Base-by-base conservation (phyloP, 208 protist species). In the Leishmania gerbilli region DNA sequence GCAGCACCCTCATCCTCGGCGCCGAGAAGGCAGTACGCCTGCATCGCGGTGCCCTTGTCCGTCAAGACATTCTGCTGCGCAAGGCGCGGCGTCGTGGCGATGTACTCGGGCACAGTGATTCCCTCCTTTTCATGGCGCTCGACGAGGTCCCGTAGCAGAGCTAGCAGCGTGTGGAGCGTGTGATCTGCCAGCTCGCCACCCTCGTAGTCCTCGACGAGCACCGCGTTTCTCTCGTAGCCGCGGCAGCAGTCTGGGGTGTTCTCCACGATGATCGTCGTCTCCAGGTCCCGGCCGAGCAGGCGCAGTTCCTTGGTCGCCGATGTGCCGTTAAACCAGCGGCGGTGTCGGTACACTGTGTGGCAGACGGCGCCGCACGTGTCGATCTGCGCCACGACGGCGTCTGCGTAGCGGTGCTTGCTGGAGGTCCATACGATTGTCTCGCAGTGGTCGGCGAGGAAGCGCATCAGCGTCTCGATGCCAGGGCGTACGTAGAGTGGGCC, bases 181-280 rank as follows among this genome's bases (percentile, higher is more conserved):
- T 87, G 69, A 84, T 98, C 95, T 40, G 93, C 93, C 51, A 97
- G 84, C 85, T 98, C 95, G n/a, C 93, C 95, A 27, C 95, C 95
- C 76, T 94, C 92, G 89, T 98, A 98, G 88, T 98, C 95, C 40
- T 89, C 89, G 9, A 98, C 94, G 0, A 98, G 91, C 8, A 98
- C 79, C 2, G 91, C 93, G 83, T 98, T 97, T 74, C 88, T 81
- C 86, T 98, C 93, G 84, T 96, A 92, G 67, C 95, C 95, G 65
- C 87, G 88, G 67, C 97, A 89, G 84, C 93, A 97, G 82, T 98
- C 95, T 11, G 95, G 95, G 7, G 96, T 98, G 86, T 98, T 98
- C 76, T 98, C 96, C 51, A 98, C 89, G 64, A 98, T 92, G 85
- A 98, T 90, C 49, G 87, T 93, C 21, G 76, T 89, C 65, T 88